Conservation (phyloP, 1,139 yeast species). For the Nadsonia starkeyi-henricii region DNA sequence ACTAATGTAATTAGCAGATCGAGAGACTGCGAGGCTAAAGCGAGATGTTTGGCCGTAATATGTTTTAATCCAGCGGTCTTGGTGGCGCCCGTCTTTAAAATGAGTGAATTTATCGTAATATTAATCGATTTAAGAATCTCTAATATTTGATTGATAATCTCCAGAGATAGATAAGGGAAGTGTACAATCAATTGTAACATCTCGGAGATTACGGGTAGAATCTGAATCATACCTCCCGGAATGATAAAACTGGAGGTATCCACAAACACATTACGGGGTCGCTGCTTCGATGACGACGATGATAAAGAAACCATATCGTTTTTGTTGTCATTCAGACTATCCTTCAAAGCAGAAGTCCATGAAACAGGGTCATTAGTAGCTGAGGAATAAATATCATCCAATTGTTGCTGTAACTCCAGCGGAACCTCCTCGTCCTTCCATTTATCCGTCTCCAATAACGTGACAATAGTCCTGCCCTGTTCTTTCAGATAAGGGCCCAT, state of each 20-base stretch:
- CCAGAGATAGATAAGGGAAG: conserved; percentile 35
- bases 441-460: conserved; percentile 47
- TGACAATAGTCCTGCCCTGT: conserved; percentile 32
- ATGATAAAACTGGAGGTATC: conserved; percentile 28
- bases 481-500: conserved; percentile 43
- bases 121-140: conserved; percentile 43
- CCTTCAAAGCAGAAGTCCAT: conserved; percentile 29
- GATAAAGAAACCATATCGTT: conserved; percentile 1
- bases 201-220: conserved; percentile 31
- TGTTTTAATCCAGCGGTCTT: conserved; percentile 62
- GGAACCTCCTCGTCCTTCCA: conserved; percentile 66
- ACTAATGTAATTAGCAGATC: conserved; percentile 28
- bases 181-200: conserved; percentile 37
- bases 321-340: conserved; percentile 5
- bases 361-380: conserved; percentile 34
- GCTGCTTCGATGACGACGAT: conserved; percentile 6
- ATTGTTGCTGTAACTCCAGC: conserved; percentile 33
- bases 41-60: conserved; percentile 61
- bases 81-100: conserved; percentile 68
- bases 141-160: conserved; percentile 25
- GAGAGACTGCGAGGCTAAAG: conserved; percentile 50
- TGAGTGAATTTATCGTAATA: conserved; percentile 44
- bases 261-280: conserved; percentile 20
- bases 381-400: conserved; percentile 43
- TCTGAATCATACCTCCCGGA: conserved; percentile 20